Conservation (phyloP, 2,329 filamentous ascomycete genomes). For the Rutstroemia sp. region DNA sequence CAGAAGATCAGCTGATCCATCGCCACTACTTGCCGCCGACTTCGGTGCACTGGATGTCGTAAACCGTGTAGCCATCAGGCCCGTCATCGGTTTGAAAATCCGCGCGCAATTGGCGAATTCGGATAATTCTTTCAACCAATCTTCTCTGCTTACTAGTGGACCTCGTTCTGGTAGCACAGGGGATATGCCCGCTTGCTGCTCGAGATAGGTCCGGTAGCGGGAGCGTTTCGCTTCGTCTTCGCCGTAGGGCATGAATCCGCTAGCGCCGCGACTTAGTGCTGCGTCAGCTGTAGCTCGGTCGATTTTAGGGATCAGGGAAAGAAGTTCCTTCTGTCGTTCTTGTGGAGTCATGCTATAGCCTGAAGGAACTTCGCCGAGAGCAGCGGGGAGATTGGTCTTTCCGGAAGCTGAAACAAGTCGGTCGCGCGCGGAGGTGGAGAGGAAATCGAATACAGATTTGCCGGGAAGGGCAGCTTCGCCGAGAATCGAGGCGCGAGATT, state of each 20-base stretch:
- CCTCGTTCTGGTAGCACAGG: conserved; percentile 47
- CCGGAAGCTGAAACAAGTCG: conserved; percentile 70
- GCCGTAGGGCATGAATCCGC: conserved; percentile 73
- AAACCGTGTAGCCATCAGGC: conserved; percentile 89
- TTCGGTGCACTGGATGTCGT: conserved; percentile 56
- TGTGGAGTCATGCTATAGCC: conserved; percentile 56
- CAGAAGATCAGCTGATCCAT: conserved; percentile 35
- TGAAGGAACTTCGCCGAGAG: conserved; percentile 64
- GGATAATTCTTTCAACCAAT: conserved; percentile 71
- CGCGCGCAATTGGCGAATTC: conserved; percentile 66
- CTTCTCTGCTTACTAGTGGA: conserved; percentile 47
- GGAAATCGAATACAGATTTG: conserved; percentile 93
- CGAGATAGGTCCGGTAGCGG: conserved; percentile 78
- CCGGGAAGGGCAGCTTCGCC: conserved; percentile 77
- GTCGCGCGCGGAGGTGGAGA: conserved; percentile 70
- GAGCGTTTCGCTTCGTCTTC: conserved; percentile 72
- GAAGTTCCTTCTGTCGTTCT: conserved; percentile 51
- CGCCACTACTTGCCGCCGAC: conserved; percentile 28
- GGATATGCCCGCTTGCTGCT: conserved; percentile 61
- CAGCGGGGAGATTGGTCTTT: conserved; percentile 68
- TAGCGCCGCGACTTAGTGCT: conserved; percentile 56
- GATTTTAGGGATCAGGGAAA: conserved; percentile 53
- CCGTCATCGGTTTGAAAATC: conserved; percentile 87
- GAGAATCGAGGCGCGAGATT: conserved; percentile 68
- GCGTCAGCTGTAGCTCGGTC: conserved; percentile 61